Percentiles rank a stretch among this genome's conserved stretches.
Evolutionary conservation across 768 basidiomycete genomes (phyloP).

Genomic region (Auriscalpium vulgare): DNA sequence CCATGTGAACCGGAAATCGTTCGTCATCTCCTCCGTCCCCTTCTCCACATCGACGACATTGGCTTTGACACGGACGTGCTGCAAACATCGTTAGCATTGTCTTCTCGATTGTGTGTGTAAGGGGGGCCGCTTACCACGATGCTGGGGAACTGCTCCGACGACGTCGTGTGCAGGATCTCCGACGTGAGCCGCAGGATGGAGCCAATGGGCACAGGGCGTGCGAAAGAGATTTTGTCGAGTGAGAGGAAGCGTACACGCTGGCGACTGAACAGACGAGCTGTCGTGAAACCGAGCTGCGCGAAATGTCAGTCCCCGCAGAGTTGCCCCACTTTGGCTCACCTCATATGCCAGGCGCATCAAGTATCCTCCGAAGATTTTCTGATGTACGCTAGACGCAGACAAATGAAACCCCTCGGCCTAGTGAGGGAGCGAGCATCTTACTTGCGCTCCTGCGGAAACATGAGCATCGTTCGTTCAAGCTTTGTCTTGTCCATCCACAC

Average conservation of each 20-base stretch:
- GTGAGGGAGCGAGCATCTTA: conserved; percentile 24
- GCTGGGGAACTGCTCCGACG: conserved; percentile 41
- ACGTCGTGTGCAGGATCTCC: conserved; percentile 52
- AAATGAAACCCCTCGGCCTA: background rate
- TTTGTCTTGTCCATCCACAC: conserved; percentile 74
- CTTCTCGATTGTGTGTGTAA: too few relatives aligned
- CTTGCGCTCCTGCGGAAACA: conserved; percentile 87
- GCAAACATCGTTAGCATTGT: background rate
- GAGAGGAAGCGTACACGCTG: conserved; percentile 65
- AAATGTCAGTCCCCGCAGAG: background rate
- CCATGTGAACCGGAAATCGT: conserved; percentile 75
- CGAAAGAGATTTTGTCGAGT: conserved; percentile 73
- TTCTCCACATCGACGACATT: conserved; percentile 64
- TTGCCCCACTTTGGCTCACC: conserved; percentile 26
- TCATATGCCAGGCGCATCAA: conserved; percentile 68
- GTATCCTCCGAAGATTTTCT: conserved; percentile 76
- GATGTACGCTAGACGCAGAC: conserved; percentile 48
- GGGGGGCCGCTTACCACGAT: conserved; percentile 44
- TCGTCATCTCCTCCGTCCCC: conserved; percentile 57
- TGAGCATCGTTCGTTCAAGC: conserved; percentile 61
- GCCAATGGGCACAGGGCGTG: conserved; percentile 76
- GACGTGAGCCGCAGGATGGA: conserved; percentile 71
- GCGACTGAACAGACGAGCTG: conserved; percentile 60
- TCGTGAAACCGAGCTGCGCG: conserved; percentile 62
- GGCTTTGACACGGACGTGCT: conserved; percentile 69